Evolutionary conservation across 768 basidiomycete species (phyloP), one percentile per base, ranked within the genome.

Genomic region (Tylopilus intermedius): DNA sequence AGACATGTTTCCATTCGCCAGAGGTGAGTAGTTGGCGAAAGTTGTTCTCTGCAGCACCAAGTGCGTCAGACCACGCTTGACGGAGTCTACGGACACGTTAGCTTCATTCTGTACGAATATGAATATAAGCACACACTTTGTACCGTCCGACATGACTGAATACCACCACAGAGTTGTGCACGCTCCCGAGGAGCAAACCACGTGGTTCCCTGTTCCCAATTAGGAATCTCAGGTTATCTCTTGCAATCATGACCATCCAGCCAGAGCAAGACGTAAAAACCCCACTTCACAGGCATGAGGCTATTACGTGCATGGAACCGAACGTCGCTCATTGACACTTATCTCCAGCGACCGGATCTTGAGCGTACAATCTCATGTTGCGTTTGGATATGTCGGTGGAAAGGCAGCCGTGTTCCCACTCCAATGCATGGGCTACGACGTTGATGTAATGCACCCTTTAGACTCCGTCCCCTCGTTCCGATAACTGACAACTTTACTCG

Each of bases 351-450:
- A 79, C 46, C 77, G 94, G 24, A 79, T 98, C 8, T 76, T 97
- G 39, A 93, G 90, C 61, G 81, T 97, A 46, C 95, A 98, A 62
- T 92, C 89, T 2, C 95, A 97, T 62, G 95, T 97, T 53, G 82
- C 87, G 9, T 91, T 85, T 58, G 95, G 95, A 45, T 97, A 95
- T 63, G 95, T 94, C 7, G 95, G 94, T 53, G 84, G 85, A 26
- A 89, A 88, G 66, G 86, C 86, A 8, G 86, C 87, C 0, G 79
- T 83, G 5, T 88, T 88, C 61, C 84, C 86, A 1, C 81, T 82
- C 58, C 95, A 81, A 76, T 90, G 77, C 55, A 80, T 98, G 42
- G 95, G 93, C 10, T 98, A 87, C 70, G 93, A 99, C 59, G 94
- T 98, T 42, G 96, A 99, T 75, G 92, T 91, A 24, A 22, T 18